Evolutionary conservation across 768 basidiomycete genomes (phyloP).

Genomic region (Cubamyces sp.): DNA sequence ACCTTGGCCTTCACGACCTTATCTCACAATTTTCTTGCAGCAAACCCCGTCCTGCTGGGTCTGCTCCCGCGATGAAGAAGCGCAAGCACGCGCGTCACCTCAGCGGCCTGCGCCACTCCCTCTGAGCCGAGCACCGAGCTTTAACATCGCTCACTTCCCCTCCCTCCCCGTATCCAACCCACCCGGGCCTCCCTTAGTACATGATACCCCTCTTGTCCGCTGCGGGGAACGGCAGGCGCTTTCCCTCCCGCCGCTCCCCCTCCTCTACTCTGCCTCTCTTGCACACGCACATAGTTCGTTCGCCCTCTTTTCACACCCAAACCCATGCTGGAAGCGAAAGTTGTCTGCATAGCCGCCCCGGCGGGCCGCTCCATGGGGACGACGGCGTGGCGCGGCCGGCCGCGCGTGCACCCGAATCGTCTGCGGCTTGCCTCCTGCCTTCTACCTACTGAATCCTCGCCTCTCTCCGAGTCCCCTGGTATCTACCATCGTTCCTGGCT

Average conservation of each 20-base stretch:
- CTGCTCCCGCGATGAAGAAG: conserved; percentile 7
- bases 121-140: conserved; percentile 5
- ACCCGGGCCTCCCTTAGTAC: background rate
- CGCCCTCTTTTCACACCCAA: background rate
- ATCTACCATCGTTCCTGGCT: too few species aligned
- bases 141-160: too few species aligned
- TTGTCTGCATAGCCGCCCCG: conserved; percentile 7
- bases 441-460: too few species aligned
- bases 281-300: background rate
- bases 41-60: conserved; percentile 4
- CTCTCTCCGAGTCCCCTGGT: too few species aligned
- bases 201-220: conserved; percentile 11
- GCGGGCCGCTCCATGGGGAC: conserved; percentile 18
- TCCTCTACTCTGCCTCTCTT: background rate
- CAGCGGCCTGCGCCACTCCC: conserved; percentile 6
- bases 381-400: background rate
- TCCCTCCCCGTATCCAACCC: background rate
- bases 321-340: conserved; percentile 12
- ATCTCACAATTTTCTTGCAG: background rate
- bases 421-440: conserved; percentile 1
- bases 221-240: conserved; percentile 13
- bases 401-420: conserved; percentile 5
- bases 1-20: background rate
- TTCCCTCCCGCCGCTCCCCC: conserved; percentile 8
- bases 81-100: conserved; percentile 23